Conservation (phyloP, 2,329 filamentous ascomycete genomes). For the Trichoderma brevicompactum region DNA sequence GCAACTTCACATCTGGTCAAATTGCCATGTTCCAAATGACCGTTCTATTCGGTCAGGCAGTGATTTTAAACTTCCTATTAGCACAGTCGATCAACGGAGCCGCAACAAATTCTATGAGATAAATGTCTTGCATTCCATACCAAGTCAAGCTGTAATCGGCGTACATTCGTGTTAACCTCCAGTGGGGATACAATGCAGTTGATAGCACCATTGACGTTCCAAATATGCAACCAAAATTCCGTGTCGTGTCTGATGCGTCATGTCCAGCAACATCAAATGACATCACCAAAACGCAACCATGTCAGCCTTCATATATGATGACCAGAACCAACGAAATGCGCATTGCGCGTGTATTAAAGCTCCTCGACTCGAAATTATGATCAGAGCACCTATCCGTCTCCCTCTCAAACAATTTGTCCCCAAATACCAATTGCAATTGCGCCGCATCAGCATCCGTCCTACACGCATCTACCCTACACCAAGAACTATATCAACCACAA, state of each 20-base stretch:
- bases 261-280: neutral
- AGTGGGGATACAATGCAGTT: too few species aligned
- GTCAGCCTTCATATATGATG: neutral
- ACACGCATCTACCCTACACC: neutral
- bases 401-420: neutral
- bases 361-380: neutral
- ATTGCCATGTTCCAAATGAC: too few species aligned
- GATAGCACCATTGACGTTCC: neutral
- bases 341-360: neutral
- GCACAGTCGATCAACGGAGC: neutral
- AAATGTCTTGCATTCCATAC: neutral
- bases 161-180: too few species aligned
- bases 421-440: neutral
- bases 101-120: too few species aligned
- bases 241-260: neutral
- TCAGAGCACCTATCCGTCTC: neutral
- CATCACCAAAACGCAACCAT: conserved; percentile 22
- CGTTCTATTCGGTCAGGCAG: too few species aligned
- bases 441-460: neutral
- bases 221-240: neutral
- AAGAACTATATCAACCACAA: neutral
- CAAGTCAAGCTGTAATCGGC: too few species aligned
- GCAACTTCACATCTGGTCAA: too few species aligned
- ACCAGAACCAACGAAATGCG: neutral
- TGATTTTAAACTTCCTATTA: neutral